phyloP scores from a whole-genome alignment of 208 protist species.

The Leishmania amazonensis region DNA sequence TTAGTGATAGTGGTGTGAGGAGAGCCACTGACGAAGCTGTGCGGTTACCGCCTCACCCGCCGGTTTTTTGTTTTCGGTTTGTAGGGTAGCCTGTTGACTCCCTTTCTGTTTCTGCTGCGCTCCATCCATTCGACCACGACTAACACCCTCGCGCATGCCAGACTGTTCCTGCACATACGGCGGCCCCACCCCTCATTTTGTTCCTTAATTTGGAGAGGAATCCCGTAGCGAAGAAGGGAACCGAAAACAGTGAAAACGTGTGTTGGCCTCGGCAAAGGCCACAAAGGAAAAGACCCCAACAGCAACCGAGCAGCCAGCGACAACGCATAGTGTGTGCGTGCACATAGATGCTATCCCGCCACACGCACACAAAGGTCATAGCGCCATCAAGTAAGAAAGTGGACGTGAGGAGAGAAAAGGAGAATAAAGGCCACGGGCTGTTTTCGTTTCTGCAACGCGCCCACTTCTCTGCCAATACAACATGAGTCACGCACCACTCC shows the following conservation, averaged over 20 bases:
- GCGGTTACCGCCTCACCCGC: too few species aligned
- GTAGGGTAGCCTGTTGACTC: neutral
- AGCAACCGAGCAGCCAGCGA: neutral
- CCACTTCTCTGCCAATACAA: neutral
- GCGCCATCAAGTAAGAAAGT: neutral
- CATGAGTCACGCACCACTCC: neutral
- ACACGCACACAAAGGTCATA: neutral
- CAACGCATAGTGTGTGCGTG: too few species aligned
- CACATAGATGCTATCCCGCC: neutral
- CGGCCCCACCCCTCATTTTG: neutral
- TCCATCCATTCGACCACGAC: neutral
- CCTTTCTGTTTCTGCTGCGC: neutral
- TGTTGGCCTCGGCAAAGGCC: neutral
- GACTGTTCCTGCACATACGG: neutral
- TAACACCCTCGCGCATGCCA: neutral
- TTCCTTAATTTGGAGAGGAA: neutral
- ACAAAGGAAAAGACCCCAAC: neutral
- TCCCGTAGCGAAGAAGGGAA: neutral
- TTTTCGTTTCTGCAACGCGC: neutral
- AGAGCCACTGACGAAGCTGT: neutral
- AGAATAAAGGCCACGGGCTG: neutral
- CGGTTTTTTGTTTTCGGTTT: neutral
- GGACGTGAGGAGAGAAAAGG: neutral
- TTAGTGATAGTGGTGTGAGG: neutral
- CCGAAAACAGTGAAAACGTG: neutral